phyloP scores from a whole-genome alignment of 73 alveolate species.

The Paraurostyla sp. region DNA sequence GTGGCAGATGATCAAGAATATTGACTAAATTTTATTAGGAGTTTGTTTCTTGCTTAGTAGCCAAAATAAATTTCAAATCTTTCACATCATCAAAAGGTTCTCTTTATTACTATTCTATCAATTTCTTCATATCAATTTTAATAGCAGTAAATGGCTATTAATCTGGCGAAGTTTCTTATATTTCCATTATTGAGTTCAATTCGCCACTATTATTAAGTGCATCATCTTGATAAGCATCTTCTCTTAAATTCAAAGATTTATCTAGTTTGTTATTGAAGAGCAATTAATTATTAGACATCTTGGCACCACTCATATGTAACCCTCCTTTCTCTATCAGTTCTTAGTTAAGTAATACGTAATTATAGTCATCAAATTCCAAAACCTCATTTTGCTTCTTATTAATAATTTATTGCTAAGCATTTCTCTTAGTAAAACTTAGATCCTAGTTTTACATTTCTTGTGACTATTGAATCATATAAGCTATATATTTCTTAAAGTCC shows the following conservation, averaged over 20 bases:
- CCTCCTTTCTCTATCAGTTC: neutral
- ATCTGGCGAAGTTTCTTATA: neutral
- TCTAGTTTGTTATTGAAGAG: neutral
- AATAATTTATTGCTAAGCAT: neutral
- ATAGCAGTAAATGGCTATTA: neutral
- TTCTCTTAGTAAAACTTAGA: neutral
- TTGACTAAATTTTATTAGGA: neutral
- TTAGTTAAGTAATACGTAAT: neutral
- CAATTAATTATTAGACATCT: neutral
- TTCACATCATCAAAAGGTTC: slow-evolving; percentile 18
- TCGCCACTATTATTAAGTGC: neutral
- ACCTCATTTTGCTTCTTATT: neutral
- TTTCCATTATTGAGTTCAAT: neutral
- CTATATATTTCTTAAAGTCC: neutral
- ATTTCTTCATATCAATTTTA: neutral
- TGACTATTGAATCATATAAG: neutral
- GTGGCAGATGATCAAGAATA: neutral
- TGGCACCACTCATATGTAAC: neutral
- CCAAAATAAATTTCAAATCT: neutral
- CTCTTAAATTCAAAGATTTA: neutral
- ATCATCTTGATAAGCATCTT: neutral
- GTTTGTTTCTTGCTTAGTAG: neutral
- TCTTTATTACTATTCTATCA: neutral
- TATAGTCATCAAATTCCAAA: slow-evolving; percentile 1
- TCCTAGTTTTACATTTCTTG: neutral